A percentile compares a stretch with the other conserved stretches of the same genome.
Conservation (phyloP, 441 rosid genomes). For the California macrophylla region DNA sequence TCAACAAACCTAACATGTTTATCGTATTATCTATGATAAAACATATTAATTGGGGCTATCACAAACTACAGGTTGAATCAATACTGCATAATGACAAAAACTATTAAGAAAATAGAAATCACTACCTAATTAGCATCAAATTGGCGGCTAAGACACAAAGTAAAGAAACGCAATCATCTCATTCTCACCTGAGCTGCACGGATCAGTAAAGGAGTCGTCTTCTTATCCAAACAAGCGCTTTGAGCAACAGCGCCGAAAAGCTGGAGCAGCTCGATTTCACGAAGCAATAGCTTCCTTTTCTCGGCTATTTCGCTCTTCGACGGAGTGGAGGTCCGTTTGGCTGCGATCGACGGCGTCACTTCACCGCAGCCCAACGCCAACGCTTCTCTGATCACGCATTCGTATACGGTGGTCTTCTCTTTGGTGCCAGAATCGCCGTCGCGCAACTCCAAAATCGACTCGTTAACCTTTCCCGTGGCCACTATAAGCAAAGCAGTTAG, state of each 20-base stretch:
- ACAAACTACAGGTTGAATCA: background rate
- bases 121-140: constrained; percentile 8
- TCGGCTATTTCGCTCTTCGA: constrained; percentile 22
- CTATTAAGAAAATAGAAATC: constrained; percentile 8
- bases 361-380: constrained; percentile 25
- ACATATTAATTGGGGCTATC: background rate
- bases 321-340: constrained; percentile 18
- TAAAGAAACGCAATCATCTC: background rate
- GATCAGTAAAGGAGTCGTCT: constrained; percentile 41
- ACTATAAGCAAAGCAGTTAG: constrained; percentile 48
- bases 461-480: constrained; percentile 45
- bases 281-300: constrained; percentile 50
- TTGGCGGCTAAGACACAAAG: background rate
- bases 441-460: constrained; percentile 27
- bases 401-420: constrained; percentile 45
- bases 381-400: constrained; percentile 50
- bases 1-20: background rate
- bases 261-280: constrained; percentile 64
- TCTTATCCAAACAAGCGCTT: constrained; percentile 27
- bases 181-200: constrained; percentile 36
- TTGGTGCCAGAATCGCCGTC: constrained; percentile 33
- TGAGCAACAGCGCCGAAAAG: constrained; percentile 45
- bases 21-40: too few species aligned
- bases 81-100: background rate
- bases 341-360: constrained; percentile 15